Base-by-base conservation (phyloP, 2,329 filamentous ascomycete genomes). In the Fusarium denticulatum region DNA sequence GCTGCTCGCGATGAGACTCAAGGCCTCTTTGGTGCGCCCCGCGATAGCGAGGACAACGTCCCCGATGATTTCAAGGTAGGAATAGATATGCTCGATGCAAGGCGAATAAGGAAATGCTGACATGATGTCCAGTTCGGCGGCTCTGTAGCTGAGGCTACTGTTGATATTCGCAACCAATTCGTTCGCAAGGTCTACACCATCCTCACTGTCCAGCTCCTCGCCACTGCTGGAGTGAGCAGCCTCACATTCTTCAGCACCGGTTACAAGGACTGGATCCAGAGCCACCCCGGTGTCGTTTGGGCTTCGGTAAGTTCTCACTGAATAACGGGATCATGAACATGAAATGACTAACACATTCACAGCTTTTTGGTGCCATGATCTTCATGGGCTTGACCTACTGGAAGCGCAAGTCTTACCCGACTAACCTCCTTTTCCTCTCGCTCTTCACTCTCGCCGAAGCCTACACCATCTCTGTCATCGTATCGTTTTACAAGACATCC, bases 181-280 rank as follows among this genome's bases (percentile, higher is more conserved):
- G 88, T 97, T 78, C 92, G 95, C 84, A 98, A 98, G 87, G 96
- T 99, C 81, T 99, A 99, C 85, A 93, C 95, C 67, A 99, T 99
- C 83, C 88, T 99, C 85, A 97, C 96, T n/a, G 91, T 94, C 58
- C 96, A 99, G 83, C 91, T 99, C 60, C 86, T 98, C 80, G 90
- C 92, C 65, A 99, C 96, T 13, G 93, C 92, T 42, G 88, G 89
- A 71, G 88, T 98, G 76, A 95, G 93, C 85, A 89, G 92, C 70
- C 84, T 98, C 77, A 96, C 93, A 76, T 98, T 98, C 88, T 93
- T 94, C 84, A 97, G 90, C 84, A 79, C 83, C 16, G 85, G 86
- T 64, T 99, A 98, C 87, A 94, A 92, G 81, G 79, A 78, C 58
- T 99, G 95, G 94, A 96, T 99, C 78, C 95, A 97, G 82, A 85